Evolutionary conservation across 2,329 filamentous ascomycete species (phyloP).

Genomic region (Scleromitrula shiraiana): DNA sequence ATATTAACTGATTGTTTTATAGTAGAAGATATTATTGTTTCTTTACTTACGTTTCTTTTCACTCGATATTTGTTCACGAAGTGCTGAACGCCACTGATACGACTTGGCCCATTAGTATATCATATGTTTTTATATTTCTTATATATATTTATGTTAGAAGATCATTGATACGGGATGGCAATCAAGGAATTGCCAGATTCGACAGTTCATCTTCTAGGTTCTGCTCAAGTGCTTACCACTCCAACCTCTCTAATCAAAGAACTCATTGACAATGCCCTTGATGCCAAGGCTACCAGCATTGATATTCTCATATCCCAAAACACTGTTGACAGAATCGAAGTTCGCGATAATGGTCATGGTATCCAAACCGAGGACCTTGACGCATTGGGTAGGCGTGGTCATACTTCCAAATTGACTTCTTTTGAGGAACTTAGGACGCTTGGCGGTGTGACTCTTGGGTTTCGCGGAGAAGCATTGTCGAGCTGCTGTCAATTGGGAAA

Average conservation of each 20-base stretch:
- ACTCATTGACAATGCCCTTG: slow-evolving; percentile 68
- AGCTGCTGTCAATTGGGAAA: slow-evolving; percentile 53
- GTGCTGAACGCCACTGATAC: no score
- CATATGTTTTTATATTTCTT: neutral
- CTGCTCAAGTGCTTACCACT: slow-evolving; percentile 51
- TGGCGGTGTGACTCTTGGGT: slow-evolving; percentile 58
- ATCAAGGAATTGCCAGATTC: slow-evolving; percentile 41
- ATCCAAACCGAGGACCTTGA: slow-evolving; percentile 55
- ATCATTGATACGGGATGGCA: slow-evolving; percentile 21
- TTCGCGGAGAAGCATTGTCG: slow-evolving; percentile 67
- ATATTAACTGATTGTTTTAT: no score
- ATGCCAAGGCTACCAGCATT: slow-evolving; percentile 59
- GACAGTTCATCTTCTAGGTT: slow-evolving; percentile 49
- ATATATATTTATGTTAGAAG: neutral
- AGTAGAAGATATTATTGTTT: no score
- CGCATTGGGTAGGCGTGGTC: slow-evolving; percentile 54
- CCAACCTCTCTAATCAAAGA: slow-evolving; percentile 63
- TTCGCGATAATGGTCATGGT: slow-evolving; percentile 67
- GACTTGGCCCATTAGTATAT: no score
- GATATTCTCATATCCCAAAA: slow-evolving; percentile 57
- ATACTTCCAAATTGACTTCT: slow-evolving; percentile 66
- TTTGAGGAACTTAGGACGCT: slow-evolving; percentile 52
- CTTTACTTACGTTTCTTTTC: no score
- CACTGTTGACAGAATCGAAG: slow-evolving; percentile 60
- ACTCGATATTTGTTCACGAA: no score